phyloP scores from a whole-genome alignment of 2,329 filamentous ascomycete genomes.

The Thermomyces lanuginosus region DNA sequence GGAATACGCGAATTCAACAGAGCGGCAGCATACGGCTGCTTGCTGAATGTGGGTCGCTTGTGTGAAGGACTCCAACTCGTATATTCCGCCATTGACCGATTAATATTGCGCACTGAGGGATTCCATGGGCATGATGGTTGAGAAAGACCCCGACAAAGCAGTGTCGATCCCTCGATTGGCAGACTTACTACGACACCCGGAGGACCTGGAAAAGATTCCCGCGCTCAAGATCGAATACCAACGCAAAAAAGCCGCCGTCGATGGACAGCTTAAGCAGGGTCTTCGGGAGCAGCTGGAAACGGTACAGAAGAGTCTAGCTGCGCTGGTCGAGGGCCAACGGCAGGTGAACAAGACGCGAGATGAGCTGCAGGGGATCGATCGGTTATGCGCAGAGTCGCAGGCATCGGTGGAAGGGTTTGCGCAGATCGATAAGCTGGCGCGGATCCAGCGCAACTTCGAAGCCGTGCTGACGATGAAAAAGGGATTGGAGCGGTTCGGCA shows the following conservation, averaged over 20 bases:
- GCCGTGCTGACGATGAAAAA: conserved; percentile 85
- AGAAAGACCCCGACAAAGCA: conserved; percentile 38
- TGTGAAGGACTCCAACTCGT: too few species aligned
- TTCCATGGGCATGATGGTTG: conserved; percentile 17
- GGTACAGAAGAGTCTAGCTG: conserved; percentile 82
- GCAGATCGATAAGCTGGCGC: conserved; percentile 46
- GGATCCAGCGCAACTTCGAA: conserved; percentile 74
- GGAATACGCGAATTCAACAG: too few species aligned
- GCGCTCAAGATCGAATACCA: conserved; percentile 81
- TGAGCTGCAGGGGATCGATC: conserved; percentile 97
- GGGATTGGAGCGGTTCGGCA: conserved; percentile 75
- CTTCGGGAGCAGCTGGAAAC: conserved; percentile 86
- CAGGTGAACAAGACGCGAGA: conserved; percentile 88
- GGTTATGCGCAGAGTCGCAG: conserved; percentile 90
- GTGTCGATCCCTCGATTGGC: conserved; percentile 59
- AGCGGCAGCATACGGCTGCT: too few species aligned
- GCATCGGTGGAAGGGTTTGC: conserved; percentile 97
- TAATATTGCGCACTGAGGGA: too few species aligned
- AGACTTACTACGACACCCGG: conserved; percentile 83
- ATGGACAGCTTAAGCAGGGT: conserved; percentile 74
- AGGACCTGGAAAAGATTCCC: conserved; percentile 92
- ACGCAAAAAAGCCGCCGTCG: conserved; percentile 82
- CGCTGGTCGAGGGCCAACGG: conserved; percentile 76
- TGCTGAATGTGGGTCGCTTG: too few species aligned
- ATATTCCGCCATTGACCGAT: too few species aligned